Conservation (phyloP, 2,329 filamentous ascomycete species). For the Didymella segeticola region DNA sequence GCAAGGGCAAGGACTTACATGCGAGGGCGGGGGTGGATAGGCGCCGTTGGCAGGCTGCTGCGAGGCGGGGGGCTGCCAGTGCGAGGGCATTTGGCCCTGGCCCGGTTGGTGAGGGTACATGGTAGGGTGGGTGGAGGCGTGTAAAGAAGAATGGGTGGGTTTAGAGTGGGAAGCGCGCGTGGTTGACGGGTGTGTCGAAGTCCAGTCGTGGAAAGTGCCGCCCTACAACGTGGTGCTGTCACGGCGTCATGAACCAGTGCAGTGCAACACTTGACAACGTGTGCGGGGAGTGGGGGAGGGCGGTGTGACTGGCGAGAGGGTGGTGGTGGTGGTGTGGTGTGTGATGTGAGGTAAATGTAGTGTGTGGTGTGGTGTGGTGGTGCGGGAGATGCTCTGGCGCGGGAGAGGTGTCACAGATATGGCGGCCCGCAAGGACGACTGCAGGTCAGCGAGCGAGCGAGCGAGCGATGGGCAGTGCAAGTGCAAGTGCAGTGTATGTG, state of each 20-base stretch:
- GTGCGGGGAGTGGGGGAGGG: slow-evolving; percentile 9
- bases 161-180: too few species aligned
- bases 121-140: slow-evolving; percentile 9
- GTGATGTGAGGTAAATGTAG: too few species aligned
- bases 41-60: slow-evolving; percentile 44
- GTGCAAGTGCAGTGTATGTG: too few species aligned
- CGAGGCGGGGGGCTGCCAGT: slow-evolving; percentile 47
- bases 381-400: slow-evolving; percentile 36
- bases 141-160: too few species aligned
- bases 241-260: slow-evolving; percentile 38
- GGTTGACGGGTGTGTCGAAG: slow-evolving; percentile 9
- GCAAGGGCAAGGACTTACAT: slow-evolving; percentile 33
- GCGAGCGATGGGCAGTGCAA: too few species aligned
- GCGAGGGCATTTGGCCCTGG: slow-evolving; percentile 48
- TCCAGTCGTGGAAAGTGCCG: slow-evolving; percentile 11
- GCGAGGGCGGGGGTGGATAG: slow-evolving; percentile 43
- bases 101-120: slow-evolving; percentile 48
- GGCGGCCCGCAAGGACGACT: slow-evolving; percentile 43
- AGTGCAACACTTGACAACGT: slow-evolving; percentile 16
- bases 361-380: slow-evolving; percentile 24
- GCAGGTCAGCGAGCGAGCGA: slow-evolving; percentile 41
- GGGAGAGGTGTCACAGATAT: slow-evolving; percentile 41
- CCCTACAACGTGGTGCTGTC: slow-evolving; percentile 35
- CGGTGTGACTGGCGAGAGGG: slow-evolving; percentile 25
- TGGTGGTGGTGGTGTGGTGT: slow-evolving; percentile 35